Evolutionary conservation across 768 basidiomycete genomes (phyloP).

Genomic region (Boletus rubropictus): DNA sequence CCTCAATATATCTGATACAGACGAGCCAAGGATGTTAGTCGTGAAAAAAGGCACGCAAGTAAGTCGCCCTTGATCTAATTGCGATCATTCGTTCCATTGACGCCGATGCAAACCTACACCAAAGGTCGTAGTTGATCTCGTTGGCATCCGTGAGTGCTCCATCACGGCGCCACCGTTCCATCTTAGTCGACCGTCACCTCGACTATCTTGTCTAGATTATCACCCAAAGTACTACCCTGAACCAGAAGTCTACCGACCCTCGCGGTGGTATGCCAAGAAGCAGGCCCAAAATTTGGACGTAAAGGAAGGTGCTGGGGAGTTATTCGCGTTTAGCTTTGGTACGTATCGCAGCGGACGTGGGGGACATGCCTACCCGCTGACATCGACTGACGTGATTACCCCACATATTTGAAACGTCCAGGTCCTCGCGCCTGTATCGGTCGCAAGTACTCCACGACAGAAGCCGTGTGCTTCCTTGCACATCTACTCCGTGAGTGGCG

Average conservation of each 20-base stretch:
- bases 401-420: constrained; percentile 7
- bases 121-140: constrained; percentile 24
- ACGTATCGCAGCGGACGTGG: not conserved
- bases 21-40: constrained; percentile 8
- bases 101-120: not conserved
- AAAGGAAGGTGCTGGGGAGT: constrained; percentile 3
- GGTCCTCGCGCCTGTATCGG: constrained; percentile 51
- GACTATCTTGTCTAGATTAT: constrained; percentile 24
- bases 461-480: constrained; percentile 50
- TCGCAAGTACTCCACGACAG: constrained; percentile 46
- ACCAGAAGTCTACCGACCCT: constrained; percentile 33
- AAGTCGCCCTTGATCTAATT: not conserved
- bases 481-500: constrained; percentile 47
- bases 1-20: constrained; percentile 14
- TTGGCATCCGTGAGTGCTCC: constrained; percentile 25
- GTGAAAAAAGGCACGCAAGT: constrained; percentile 20
- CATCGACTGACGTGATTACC: not conserved
- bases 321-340: constrained; percentile 19
- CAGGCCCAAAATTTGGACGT: not conserved
- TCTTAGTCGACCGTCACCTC: not conserved
- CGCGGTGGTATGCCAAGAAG: constrained; percentile 32
- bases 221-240: constrained; percentile 32
- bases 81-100: too few species aligned
- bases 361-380: too few species aligned
- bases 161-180: not conserved